phyloP scores from a whole-genome alignment of 1,139 yeast species.

The Torulaspora globosa region DNA sequence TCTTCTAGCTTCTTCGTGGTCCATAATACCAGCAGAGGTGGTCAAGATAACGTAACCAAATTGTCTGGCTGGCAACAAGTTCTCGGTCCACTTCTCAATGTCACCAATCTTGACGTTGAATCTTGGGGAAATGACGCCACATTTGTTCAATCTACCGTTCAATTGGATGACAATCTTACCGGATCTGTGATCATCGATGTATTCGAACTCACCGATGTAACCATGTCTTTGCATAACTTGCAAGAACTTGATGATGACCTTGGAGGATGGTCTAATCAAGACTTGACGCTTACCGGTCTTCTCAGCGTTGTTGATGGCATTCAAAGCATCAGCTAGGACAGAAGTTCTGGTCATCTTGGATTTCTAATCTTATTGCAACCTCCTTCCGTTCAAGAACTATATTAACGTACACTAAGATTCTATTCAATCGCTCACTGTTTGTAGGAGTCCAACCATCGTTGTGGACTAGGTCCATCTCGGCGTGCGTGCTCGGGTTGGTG shows the following conservation, averaged over 20 bases:
- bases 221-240: conserved; percentile 99
- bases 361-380: conserved; percentile 6
- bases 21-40: conserved; percentile 99
- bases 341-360: conserved; percentile 92
- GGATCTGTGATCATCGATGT: conserved; percentile 98
- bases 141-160: conserved; percentile 97
- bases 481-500: not conserved
- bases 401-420: too few species aligned
- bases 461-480: not conserved
- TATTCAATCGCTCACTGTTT: not conserved
- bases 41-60: conserved; percentile 95
- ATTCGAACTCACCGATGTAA: conserved; percentile 98
- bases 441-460: not conserved
- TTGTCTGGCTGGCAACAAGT: conserved; percentile 97
- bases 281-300: conserved; percentile 99
- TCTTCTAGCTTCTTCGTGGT: conserved; percentile 99
- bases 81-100: conserved; percentile 96
- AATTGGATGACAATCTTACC: conserved; percentile 96
- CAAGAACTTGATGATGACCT: conserved; percentile 95
- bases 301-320: conserved; percentile 98
- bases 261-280: conserved; percentile 96
- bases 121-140: conserved; percentile 98
- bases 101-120: conserved; percentile 92
- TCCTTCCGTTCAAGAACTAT: not conserved
- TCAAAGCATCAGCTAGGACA: conserved; percentile 98